A percentile compares a stretch with the other conserved stretches of the same genome.
phyloP scores from a whole-genome alignment of 1,139 yeast species.

The Magnusiomyces paraingens region DNA sequence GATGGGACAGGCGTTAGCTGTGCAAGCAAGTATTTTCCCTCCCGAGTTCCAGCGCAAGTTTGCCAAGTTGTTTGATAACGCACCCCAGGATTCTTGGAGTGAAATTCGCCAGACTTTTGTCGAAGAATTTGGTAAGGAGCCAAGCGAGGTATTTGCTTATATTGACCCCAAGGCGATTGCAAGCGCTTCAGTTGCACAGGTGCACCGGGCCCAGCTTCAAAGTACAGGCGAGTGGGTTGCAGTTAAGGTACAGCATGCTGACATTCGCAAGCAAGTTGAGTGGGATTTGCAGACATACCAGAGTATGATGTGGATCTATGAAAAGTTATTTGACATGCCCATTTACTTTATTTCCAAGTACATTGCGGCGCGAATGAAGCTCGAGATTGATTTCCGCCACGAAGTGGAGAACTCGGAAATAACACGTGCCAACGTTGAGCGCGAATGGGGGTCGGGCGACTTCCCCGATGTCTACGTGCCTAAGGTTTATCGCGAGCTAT shows the following conservation, averaged over 20 bases:
- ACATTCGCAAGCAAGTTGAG: constrained; percentile 49
- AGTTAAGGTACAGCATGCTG: constrained; percentile 61
- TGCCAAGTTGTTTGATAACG: constrained; percentile 56
- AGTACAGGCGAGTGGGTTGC: constrained; percentile 52
- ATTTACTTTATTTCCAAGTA: constrained; percentile 51
- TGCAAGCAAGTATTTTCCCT: constrained; percentile 65
- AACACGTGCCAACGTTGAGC: constrained; percentile 31
- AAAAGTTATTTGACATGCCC: constrained; percentile 56
- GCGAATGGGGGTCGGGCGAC: constrained; percentile 34
- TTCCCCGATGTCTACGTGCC: constrained; percentile 47
- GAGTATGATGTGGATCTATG: constrained; percentile 48
- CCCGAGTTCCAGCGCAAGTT: constrained; percentile 51
- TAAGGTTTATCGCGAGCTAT: constrained; percentile 39
- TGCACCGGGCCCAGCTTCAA: constrained; percentile 49
- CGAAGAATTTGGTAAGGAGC: constrained; percentile 42
- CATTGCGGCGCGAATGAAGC: constrained; percentile 49
- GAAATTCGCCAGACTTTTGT: constrained; percentile 43
- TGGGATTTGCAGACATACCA: constrained; percentile 57
- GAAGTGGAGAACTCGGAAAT: constrained; percentile 49
- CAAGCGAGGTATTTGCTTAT: constrained; percentile 42
- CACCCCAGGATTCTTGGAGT: constrained; percentile 62
- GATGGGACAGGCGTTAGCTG: constrained; percentile 69
- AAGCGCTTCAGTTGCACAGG: constrained; percentile 71
- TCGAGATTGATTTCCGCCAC: constrained; percentile 55
- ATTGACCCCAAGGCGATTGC: constrained; percentile 51